phyloP scores from a whole-genome alignment of 352 stramenopile genomes.

The Pythium vanterpoolii region DNA sequence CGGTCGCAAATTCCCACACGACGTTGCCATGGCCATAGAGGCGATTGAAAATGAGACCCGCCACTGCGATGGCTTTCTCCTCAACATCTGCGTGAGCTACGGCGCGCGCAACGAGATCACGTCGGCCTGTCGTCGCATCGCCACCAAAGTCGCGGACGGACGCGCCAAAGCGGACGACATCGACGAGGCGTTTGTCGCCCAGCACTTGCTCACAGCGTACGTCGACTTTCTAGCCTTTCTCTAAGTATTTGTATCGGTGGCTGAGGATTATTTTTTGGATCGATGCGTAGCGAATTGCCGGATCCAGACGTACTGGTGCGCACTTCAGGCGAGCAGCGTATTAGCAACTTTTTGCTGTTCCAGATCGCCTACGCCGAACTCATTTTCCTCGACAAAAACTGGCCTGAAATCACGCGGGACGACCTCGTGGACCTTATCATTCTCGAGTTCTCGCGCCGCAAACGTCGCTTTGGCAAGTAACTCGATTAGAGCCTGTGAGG shows the following conservation, averaged over 20 bases:
- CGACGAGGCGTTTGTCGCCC: slow-evolving; percentile 69
- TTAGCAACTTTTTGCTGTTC: slow-evolving; percentile 97
- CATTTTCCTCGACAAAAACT: slow-evolving; percentile 94
- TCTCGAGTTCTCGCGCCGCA: slow-evolving; percentile 81
- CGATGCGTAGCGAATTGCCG: slow-evolving; percentile 55
- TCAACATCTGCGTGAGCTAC: slow-evolving; percentile 92
- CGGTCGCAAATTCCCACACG: slow-evolving; percentile 55
- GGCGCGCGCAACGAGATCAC: slow-evolving; percentile 95
- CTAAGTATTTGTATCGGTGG: background rate
- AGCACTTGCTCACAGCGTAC: slow-evolving; percentile 81
- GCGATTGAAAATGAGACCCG: slow-evolving; percentile 87
- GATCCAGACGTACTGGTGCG: slow-evolving; percentile 95
- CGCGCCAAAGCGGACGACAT: slow-evolving; percentile 65
- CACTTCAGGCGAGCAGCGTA: slow-evolving; percentile 92
- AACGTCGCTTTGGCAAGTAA: slow-evolving; percentile 89
- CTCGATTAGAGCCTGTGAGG: background rate
- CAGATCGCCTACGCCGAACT: slow-evolving; percentile 95
- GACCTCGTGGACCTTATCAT: slow-evolving; percentile 83
- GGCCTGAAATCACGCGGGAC: slow-evolving; percentile 90
- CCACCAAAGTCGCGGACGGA: slow-evolving; percentile 71
- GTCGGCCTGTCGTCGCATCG: slow-evolving; percentile 87
- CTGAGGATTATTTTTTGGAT: slow-evolving; percentile 16
- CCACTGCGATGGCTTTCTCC: slow-evolving; percentile 73
- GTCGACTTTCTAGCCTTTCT: slow-evolving; percentile 21
- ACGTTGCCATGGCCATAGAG: slow-evolving; percentile 66